Base-by-base conservation (phyloP, 2,329 filamentous ascomycete genomes). In the Sarocladium kiliense region DNA sequence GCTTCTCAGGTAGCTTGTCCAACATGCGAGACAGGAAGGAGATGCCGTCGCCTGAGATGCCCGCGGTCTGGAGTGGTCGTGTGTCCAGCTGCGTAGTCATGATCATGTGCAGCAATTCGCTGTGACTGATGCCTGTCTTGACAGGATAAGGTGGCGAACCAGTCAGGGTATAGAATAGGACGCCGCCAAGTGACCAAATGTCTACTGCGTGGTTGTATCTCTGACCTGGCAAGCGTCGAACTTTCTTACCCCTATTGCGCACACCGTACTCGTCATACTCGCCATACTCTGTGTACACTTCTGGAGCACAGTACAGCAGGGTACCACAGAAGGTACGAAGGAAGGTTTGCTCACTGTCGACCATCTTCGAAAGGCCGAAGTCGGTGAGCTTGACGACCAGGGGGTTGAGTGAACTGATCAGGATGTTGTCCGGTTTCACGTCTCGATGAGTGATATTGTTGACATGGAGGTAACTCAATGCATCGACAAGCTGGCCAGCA, bases 361-460 rank as follows among this genome's bases (percentile, higher is more conserved):
- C 86, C 69, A 95, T 92, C 68, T 99, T 99, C 2, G 94, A 97
- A 3, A 99, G 74, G 2, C 94, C 94, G 74, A 99, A 99, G 67
- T 99, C 94, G 0, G 94, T 96, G 14, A 99, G 77, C 71, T 99
- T 97, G 63, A 97, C 87, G 14, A 82, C 77, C 50, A 96, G 82
- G 0, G 92, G 91, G 5, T 86, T 76, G 10, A 83, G 68, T 1
- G 84, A 86, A 11, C 85, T 78, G 61, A 97, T 89, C 39, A 99
- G 78, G 58, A 99, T 97, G 65, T 99, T 99, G 75, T 99, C 94
- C 0, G 94, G 94, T 68, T 99, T 99, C 66, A 99, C 91, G 69
- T 99, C 94, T n/a, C 94, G 88, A 71, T 99, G 94, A 0, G 93
- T 97, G 63, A 99, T 97, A 65, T 88, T 91, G 63, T 88, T 87